Percentiles rank a stretch among this genome's conserved stretches.
Evolutionary conservation across 1,139 yeast species (phyloP).

Genomic region (Hemisphaericaspora xylanilytica): DNA sequence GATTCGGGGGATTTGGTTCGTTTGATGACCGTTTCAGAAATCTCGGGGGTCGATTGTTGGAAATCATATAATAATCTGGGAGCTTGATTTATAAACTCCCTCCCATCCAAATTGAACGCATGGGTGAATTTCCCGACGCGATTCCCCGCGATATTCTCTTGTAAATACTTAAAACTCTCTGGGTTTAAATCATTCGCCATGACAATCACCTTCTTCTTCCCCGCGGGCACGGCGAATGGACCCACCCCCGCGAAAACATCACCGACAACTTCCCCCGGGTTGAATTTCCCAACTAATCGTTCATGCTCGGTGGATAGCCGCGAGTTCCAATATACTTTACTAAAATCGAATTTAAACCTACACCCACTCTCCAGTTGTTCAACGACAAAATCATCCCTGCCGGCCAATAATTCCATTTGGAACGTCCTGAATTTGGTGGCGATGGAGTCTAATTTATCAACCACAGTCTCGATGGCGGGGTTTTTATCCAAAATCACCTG

Average conservation of each 20-base stretch:
- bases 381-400: constrained; percentile 68
- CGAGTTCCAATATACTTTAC: constrained; percentile 97
- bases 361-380: constrained; percentile 91
- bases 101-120: constrained; percentile 76
- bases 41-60: constrained; percentile 20
- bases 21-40: constrained; percentile 30
- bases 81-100: constrained; percentile 68
- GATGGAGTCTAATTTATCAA: constrained; percentile 87
- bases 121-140: constrained; percentile 60
- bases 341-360: constrained; percentile 80
- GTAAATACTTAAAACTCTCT: constrained; percentile 68
- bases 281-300: constrained; percentile 62
- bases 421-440: constrained; percentile 89
- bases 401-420: constrained; percentile 91
- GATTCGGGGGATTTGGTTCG: constrained; percentile 23
- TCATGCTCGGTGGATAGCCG: constrained; percentile 93
- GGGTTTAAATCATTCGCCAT: constrained; percentile 95
- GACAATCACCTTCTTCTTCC: constrained; percentile 73
- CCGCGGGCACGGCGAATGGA: constrained; percentile 97
- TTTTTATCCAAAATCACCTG: constrained; percentile 90
- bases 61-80: constrained; percentile 48
- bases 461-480: constrained; percentile 76
- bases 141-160: constrained; percentile 62
- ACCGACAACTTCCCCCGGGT: constrained; percentile 69
- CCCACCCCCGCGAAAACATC: constrained; percentile 99